phyloP scores from a whole-genome alignment of 2,329 filamentous ascomycete genomes.

The Aureobasidium sp. region DNA sequence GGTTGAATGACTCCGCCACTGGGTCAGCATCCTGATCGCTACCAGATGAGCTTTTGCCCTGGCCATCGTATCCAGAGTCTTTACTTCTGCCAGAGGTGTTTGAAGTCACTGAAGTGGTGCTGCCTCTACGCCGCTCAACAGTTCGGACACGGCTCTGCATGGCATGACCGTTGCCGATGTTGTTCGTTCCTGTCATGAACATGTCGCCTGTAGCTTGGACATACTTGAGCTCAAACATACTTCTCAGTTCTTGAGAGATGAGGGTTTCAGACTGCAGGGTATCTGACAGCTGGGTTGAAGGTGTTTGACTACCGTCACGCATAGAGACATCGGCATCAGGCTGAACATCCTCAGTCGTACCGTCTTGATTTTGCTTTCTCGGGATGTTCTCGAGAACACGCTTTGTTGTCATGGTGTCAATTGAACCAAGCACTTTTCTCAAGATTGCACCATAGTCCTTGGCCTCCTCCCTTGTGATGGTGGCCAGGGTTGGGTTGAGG shows the following conservation, averaged over 20 bases:
- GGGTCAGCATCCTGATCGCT: constrained; percentile 18
- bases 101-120: constrained; percentile 19
- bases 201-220: constrained; percentile 47
- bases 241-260: constrained; percentile 55
- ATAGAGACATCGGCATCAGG: constrained; percentile 70
- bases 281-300: constrained; percentile 35
- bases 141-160: constrained; percentile 25
- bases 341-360: constrained; percentile 18
- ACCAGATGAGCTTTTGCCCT: constrained; percentile 13
- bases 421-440: constrained; percentile 68
- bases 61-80: constrained; percentile 13
- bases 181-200: constrained; percentile 36
- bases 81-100: constrained; percentile 17
- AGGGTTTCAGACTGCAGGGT: constrained; percentile 47
- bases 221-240: constrained; percentile 69
- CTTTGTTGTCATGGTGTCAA: constrained; percentile 60
- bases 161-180: constrained; percentile 35
- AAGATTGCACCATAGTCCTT: constrained; percentile 61
- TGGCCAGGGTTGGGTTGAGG: constrained; percentile 52
- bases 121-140: constrained; percentile 17
- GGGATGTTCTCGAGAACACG: constrained; percentile 35
- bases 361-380: constrained; percentile 41
- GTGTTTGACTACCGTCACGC: constrained; percentile 13
- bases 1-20: background rate
- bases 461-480: constrained; percentile 65